phyloP scores from a whole-genome alignment of 441 rosid genomes.

The Croton setiger region DNA sequence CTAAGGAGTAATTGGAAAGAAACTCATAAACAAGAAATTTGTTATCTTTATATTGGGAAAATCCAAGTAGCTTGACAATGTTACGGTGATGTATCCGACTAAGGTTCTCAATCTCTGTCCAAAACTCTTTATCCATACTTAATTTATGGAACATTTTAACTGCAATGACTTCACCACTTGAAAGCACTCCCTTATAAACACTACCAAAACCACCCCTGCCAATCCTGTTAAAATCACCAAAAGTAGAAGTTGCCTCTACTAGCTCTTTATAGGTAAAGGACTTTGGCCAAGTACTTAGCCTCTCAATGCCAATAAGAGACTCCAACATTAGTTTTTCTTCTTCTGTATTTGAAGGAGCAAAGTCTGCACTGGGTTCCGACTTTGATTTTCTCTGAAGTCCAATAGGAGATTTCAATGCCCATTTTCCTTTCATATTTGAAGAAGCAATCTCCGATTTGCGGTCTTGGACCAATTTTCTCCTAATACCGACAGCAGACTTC shows the following conservation, averaged over 20 bases:
- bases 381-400: not conserved
- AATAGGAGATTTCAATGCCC: not conserved
- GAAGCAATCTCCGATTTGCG: not conserved
- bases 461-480: not conserved
- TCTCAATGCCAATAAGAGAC: not conserved
- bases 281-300: not conserved
- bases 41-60: not conserved
- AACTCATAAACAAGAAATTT: slow-evolving; percentile 1
- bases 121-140: not conserved
- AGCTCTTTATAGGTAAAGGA: slow-evolving; percentile 6
- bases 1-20: not conserved
- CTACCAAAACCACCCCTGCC: not conserved
- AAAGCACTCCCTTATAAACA: not conserved
- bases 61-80: not conserved
- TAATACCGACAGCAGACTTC: not conserved
- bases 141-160: not conserved
- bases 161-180: not conserved
- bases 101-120: not conserved
- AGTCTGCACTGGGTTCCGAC: not conserved
- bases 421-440: not conserved
- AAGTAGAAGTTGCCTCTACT: not conserved
- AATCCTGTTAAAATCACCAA: not conserved
- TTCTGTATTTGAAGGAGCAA: not conserved
- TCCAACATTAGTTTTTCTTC: not conserved
- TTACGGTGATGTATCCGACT: slow-evolving; percentile 6